Evolutionary conservation across 2,329 filamentous ascomycete genomes (phyloP).

Genomic region (Ophiocordyceps robertsii): DNA sequence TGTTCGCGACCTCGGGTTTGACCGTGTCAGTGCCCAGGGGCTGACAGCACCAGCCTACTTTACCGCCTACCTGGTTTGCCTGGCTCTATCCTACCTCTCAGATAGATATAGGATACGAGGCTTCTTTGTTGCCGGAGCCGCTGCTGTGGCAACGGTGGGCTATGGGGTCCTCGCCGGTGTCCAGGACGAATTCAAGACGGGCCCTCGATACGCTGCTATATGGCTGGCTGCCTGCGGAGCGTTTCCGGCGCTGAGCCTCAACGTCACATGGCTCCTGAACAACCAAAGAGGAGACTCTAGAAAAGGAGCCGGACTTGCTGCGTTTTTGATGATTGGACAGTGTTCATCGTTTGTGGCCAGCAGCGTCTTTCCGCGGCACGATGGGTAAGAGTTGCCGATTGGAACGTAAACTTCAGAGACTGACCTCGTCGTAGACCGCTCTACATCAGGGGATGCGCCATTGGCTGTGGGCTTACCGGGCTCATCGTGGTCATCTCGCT

Average conservation of each 20-base stretch:
- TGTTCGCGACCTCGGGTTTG: constrained; percentile 24
- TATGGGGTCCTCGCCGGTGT: constrained; percentile 15
- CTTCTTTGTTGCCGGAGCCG: constrained; percentile 14
- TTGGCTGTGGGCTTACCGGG: constrained; percentile 8
- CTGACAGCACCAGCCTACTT: constrained; percentile 27
- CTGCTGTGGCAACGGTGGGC: constrained; percentile 12
- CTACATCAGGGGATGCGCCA: constrained; percentile 7
- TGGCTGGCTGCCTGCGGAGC: constrained; percentile 21
- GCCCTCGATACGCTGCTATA: constrained; percentile 20
- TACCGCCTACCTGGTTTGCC: constrained; percentile 19
- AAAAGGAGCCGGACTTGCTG: constrained; percentile 8
- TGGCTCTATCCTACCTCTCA: constrained; percentile 16
- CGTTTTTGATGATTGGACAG: constrained; percentile 13
- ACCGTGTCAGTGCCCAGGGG: constrained; percentile 23
- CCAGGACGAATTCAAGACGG: constrained; percentile 5
- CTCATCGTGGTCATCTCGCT: constrained; percentile 5
- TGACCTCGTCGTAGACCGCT: constrained; percentile 2
- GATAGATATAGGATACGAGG: constrained; percentile 22
- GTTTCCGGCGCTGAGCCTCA: constrained; percentile 13
- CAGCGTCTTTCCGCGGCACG: constrained; percentile 9
- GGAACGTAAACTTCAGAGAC: too few relatives aligned
- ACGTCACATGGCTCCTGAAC: constrained; percentile 17
- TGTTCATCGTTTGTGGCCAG: constrained; percentile 16
- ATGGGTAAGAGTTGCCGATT: constrained; percentile 13
- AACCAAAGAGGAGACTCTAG: constrained; percentile 17